Percentiles rank a stretch among this genome's conserved stretches.
Conservation (phyloP, 78 protist genomes). For the Diacronema lutheri region DNA sequence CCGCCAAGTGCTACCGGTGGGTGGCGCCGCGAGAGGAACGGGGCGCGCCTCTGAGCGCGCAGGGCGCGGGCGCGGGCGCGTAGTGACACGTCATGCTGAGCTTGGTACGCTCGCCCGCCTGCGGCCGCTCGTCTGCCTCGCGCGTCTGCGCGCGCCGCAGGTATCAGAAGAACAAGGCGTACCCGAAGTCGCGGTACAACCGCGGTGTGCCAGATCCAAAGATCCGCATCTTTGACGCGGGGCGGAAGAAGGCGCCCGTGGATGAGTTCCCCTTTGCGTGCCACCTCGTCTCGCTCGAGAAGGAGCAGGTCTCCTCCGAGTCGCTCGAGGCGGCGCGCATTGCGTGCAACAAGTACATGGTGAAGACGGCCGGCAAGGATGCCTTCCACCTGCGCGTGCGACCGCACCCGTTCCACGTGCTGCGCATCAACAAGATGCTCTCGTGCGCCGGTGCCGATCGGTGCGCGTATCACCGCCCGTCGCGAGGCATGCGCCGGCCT, state of each 20-base stretch:
- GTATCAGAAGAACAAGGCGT: constrained; percentile 98
- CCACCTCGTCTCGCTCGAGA: constrained; percentile 95
- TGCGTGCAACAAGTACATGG: constrained; percentile 92
- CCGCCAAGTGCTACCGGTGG: constrained; percentile 82
- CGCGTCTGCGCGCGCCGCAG: constrained; percentile 39
- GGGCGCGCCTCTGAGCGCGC: background rate
- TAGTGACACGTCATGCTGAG: too few species aligned
- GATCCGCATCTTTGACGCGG: constrained; percentile 96
- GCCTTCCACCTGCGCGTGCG: constrained; percentile 98
- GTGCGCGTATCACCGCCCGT: too few species aligned
- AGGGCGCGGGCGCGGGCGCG: too few species aligned
- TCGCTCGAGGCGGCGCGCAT: constrained; percentile 99
- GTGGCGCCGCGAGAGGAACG: background rate
- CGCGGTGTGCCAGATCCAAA: constrained; percentile 98
- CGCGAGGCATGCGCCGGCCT: too few species aligned
- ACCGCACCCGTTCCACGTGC: constrained; percentile 99
- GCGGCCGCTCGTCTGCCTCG: background rate
- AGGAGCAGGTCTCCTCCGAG: constrained; percentile 97
- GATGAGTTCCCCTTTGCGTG: constrained; percentile 97
- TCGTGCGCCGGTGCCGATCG: constrained; percentile 99
- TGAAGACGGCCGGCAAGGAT: constrained; percentile 93
- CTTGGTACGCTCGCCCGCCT: background rate
- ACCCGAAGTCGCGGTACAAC: constrained; percentile 98
- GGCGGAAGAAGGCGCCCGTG: constrained; percentile 91
- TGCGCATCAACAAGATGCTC: constrained; percentile 99